Evolutionary conservation across 495 filamentous ascomycete genomes (phyloP).

Genomic region (Lasiosphaeria hispida): DNA sequence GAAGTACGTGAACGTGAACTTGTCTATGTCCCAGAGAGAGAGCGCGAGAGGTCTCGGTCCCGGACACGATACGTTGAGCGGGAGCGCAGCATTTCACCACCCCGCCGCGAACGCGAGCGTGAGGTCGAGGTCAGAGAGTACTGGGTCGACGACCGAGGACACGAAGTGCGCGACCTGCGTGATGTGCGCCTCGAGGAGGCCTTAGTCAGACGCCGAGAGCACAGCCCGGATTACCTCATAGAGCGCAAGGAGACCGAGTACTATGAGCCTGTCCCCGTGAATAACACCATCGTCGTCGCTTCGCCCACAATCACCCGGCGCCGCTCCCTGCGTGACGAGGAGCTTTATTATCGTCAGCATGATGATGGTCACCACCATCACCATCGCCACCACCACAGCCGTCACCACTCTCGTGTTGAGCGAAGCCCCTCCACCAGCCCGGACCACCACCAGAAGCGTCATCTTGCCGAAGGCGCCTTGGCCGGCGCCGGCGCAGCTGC

Average conservation of each 20-base stretch:
- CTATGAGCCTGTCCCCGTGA: slow-evolving; percentile 53
- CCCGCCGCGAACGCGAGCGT: no score
- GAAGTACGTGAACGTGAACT: no score
- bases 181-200: slow-evolving; percentile 43
- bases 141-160: slow-evolving; percentile 40
- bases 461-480: slow-evolving; percentile 83
- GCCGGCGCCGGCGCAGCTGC: slow-evolving; percentile 76
- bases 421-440: slow-evolving; percentile 41
- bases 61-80: no score
- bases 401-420: slow-evolving; percentile 48
- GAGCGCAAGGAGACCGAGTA: slow-evolving; percentile 68
- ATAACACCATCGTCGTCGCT: slow-evolving; percentile 62
- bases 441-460: slow-evolving; percentile 60
- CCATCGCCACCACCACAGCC: slow-evolving; percentile 31
- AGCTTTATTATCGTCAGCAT: slow-evolving; percentile 51
- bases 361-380: slow-evolving; percentile 38
- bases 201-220: slow-evolving; percentile 48
- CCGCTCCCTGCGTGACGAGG: slow-evolving; percentile 55
- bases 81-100: no score
- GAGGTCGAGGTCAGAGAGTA: neutral
- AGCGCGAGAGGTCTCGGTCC: no score
- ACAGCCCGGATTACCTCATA: slow-evolving; percentile 49
- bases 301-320: slow-evolving; percentile 36
- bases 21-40: no score
- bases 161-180: slow-evolving; percentile 44